These are phyloP conservation scores for Sporothrix phasma DNA, from an alignment of 2,329 filamentous ascomycete species.

Conservation along the genomic window DNA sequence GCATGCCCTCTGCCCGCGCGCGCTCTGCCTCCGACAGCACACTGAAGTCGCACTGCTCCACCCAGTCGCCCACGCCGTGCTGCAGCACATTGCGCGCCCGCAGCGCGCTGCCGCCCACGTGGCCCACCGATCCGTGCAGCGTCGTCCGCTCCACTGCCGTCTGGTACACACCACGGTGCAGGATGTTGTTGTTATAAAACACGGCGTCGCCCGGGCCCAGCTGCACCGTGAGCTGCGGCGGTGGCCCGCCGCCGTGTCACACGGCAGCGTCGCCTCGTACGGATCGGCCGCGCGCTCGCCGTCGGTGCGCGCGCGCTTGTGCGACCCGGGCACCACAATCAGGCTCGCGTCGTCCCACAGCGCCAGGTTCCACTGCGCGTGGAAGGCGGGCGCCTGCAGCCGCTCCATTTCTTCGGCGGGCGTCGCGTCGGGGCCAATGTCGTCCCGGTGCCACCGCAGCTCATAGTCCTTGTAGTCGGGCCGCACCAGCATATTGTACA, in stretches of 20 bases:
- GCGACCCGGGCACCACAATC: constrained; percentile 68
- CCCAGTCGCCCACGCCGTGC: constrained; percentile 62
- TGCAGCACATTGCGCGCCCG: constrained; percentile 64
- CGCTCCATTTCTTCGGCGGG: constrained; percentile 56
- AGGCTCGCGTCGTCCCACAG: constrained; percentile 65
- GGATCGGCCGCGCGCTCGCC: constrained; percentile 58
- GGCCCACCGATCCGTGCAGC: constrained; percentile 62
- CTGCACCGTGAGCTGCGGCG: constrained; percentile 56
- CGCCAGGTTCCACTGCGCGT: constrained; percentile 83
- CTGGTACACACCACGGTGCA: constrained; percentile 62
- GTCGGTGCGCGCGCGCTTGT: constrained; percentile 59
- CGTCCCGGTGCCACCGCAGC: constrained; percentile 78
- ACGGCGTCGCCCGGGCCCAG: constrained; percentile 67
- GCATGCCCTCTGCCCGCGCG: constrained; percentile 52
- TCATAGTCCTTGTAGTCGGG: constrained; percentile 57
- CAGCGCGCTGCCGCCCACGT: constrained; percentile 41
- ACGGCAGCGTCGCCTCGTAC: constrained; percentile 52
- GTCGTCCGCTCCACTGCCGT: constrained; percentile 53
- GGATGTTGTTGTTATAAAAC: constrained; percentile 86
- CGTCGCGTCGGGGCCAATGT: constrained; percentile 57
- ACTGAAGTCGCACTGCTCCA: constrained; percentile 47
- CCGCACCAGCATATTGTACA: constrained; percentile 76
- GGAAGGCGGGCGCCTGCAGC: constrained; percentile 49
- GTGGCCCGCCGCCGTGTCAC: constrained; percentile 38
- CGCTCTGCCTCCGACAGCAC: constrained; percentile 29